Evolutionary conservation across 2,329 filamentous ascomycete species (phyloP), one percentile per base, ranked within the genome.

Genomic region (Thyridium curvatum): DNA sequence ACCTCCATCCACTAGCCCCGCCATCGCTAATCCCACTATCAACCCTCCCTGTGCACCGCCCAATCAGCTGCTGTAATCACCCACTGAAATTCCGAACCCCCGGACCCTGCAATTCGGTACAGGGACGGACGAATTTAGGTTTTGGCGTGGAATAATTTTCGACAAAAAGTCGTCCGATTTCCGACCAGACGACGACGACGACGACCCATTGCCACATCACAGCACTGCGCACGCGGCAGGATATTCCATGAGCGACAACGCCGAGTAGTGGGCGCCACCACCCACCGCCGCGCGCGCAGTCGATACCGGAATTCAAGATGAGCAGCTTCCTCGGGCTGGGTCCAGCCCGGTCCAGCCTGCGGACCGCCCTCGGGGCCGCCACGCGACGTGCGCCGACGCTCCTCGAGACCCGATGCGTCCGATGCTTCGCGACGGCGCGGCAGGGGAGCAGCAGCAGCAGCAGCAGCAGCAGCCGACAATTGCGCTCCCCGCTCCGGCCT

Each of bases 401-500:
- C 6, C 34, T 12, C 13, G 34, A 35, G 14, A 15, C n/a, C 7
- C 36, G 15, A 32, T 10, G 28, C n/a, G 34, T 28, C 10, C 38
- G 38, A 29, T 35, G 45, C 18, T 77, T 77, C 48, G 56, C 64
- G 4, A 50, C 18, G 37, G 38, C 34, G 30, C 29, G 29, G 29
- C 39, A 37, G 34, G 35, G 14, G 12, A 41, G 36, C 37, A 39
- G 37, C 33, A 41, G 39, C 42, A 46, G 41, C 41, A 18, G 30
- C 33, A 30, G 33, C 32, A 32, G 16, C 34, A 36, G 13, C 35
- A 41, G n/a, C 35, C 38, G 21, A 26, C 21, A 26, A 26, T 26
- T 26, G 21, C 6, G 21, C 6, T 26, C 10, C 6, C 21, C 6
- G 10, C 21, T 6, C 10, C 21, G 21, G 6, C 21, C 21, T 26